Evolutionary conservation across 169 alveolate genomes (phyloP).

Genomic region (Cystoisospora suis): DNA sequence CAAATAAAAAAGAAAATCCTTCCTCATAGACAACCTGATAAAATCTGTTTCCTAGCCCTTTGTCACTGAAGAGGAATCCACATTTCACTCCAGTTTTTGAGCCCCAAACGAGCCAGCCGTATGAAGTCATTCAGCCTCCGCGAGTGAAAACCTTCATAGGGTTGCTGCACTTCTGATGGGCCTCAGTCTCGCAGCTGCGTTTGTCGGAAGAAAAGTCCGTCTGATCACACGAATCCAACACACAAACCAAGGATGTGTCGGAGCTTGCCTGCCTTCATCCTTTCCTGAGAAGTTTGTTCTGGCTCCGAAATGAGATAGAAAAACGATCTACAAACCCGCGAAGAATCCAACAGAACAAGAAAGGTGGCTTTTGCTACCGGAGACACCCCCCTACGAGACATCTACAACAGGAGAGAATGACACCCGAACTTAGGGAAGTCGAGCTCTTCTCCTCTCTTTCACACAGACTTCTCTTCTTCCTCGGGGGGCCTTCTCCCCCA

Average conservation of each 20-base stretch:
- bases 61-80: neutral
- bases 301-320: no score
- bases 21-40: neutral
- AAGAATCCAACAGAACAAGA: neutral
- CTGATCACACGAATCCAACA: constrained; percentile 45
- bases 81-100: neutral
- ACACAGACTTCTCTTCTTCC: no score
- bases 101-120: neutral
- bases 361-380: neutral
- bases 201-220: constrained; percentile 81
- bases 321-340: neutral
- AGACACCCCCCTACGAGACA: neutral
- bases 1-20: no score
- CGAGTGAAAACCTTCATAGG: constrained; percentile 61
- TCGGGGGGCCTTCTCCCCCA: no score
- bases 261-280: no score
- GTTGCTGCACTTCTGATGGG: constrained; percentile 80
- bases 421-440: no score
- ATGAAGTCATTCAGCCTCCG: neutral
- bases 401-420: neutral
- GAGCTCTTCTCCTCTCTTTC: no score
- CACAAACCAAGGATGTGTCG: neutral
- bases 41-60: neutral
- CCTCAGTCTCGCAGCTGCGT: constrained; percentile 79
- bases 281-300: no score